Evolutionary conservation across 179 eudicot species (phyloP), one percentile per base, ranked within the genome.

Genomic region (Vitellaria paradoxa): DNA sequence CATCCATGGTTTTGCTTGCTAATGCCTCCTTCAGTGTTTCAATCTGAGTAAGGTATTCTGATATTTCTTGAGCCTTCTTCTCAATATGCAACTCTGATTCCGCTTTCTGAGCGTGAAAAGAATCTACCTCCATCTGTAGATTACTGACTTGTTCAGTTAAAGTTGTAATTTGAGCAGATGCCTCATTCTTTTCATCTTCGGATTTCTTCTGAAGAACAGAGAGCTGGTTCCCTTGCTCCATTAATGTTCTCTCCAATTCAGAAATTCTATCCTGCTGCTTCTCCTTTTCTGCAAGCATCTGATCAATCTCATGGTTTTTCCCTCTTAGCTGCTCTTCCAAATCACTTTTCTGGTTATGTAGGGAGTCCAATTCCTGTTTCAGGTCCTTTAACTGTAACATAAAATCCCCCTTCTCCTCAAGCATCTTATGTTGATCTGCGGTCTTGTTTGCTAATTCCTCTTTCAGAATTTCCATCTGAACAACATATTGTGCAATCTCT

Each of bases 391-490:
- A n/a, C n/a, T n/a, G n/a, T n/a, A 68, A 68, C 23, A 52, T 78
- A 20, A 85, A 20, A n/a, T 74, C 68, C 57, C 81, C 86, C 75
- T 81, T 86, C 77, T 90, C 91, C 74, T 87, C 83, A 40, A 37
- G 52, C 62, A 79, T 64, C 74, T 63, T 83, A 53, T 86, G 79
- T 52, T 84, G 85, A 78, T 86, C 91, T 14, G 84, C 75, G 7
- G 73, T 81, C 53, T 81, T 87, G 78, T 75, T 85, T 10, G 84
- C 60, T 30, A 90, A 69, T 82, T 89, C 91, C 75, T 86, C 86
- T 74, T 85, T 85, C 83, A 90, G 76, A 68, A 75, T 85, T 83
- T 88, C 90, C 59, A 91, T 83, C 81, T 90, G 92, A 73, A 79
- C 70, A 82, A 77, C 60, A 72, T 63, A 76, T 12, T 76, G 84